phyloP scores from a whole-genome alignment of 2,329 filamentous ascomycete species.

The Venturia carpophila region DNA sequence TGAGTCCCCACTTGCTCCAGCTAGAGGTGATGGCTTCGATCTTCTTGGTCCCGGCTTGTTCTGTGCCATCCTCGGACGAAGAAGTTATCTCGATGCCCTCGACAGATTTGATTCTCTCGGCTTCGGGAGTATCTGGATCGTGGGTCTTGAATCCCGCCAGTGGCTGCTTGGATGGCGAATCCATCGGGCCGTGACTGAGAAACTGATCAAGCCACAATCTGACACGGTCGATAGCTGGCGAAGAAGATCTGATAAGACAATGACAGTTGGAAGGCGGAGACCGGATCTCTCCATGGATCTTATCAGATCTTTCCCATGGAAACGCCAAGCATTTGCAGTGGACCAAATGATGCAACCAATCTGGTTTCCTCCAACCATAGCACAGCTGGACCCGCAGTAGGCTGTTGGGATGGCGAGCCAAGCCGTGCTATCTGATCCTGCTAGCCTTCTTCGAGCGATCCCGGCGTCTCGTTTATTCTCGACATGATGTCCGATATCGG shows the following conservation, averaged over 20 bases:
- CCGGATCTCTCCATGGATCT: background rate
- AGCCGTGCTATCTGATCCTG: background rate
- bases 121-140: background rate
- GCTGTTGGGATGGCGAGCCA: background rate
- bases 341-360: background rate
- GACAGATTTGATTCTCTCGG: background rate
- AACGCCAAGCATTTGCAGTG: background rate
- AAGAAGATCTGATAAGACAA: background rate
- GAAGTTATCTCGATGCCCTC: background rate
- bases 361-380: background rate
- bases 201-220: background rate
- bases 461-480: background rate
- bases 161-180: background rate
- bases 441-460: background rate
- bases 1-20: slow-evolving; percentile 41
- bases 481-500: background rate
- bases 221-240: background rate
- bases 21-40: slow-evolving; percentile 42
- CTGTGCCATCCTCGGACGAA: background rate
- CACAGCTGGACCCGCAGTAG: background rate
- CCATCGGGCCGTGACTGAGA: background rate
- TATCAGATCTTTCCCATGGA: background rate
- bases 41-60: slow-evolving; percentile 38
- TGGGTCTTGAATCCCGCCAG: background rate
- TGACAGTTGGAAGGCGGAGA: background rate